Percentiles rank a stretch among this genome's conserved stretches.
phyloP scores from a whole-genome alignment of 352 stramenopile genomes.

The Phytophthora sansomeana region DNA sequence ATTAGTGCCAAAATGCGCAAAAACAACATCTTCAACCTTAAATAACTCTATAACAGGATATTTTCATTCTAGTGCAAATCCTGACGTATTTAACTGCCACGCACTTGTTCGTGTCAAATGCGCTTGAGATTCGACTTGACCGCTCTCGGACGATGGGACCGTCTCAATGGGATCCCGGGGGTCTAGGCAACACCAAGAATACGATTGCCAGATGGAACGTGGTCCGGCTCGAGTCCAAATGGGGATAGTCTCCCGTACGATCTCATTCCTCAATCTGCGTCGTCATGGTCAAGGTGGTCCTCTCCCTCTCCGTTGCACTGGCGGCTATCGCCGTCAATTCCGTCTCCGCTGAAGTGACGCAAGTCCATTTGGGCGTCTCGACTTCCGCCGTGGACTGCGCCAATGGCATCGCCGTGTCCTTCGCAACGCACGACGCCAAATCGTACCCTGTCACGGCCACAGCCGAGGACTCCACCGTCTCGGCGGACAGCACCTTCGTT shows the following conservation, averaged over 20 bases:
- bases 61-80: too few species aligned
- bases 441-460: slow-evolving; percentile 43
- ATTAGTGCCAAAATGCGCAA: neutral
- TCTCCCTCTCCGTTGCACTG: slow-evolving; percentile 20
- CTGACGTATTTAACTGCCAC: neutral
- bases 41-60: neutral
- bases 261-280: slow-evolving; percentile 36
- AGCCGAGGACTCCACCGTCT: slow-evolving; percentile 24
- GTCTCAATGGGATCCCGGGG: slow-evolving; percentile 26
- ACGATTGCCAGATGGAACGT: slow-evolving; percentile 20
- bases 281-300: slow-evolving; percentile 29
- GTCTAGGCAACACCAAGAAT: slow-evolving; percentile 9
- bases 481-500: slow-evolving; percentile 36
- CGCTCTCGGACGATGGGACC: slow-evolving; percentile 15
- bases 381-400: slow-evolving; percentile 39
- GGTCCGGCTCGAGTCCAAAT: slow-evolving; percentile 12
- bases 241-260: slow-evolving; percentile 17
- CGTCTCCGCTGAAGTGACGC: slow-evolving; percentile 45
- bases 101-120: neutral
- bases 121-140: slow-evolving; percentile 4
- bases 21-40: neutral
- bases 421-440: slow-evolving; percentile 40
- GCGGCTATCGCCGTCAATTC: slow-evolving; percentile 21
- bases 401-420: slow-evolving; percentile 52
- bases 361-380: slow-evolving; percentile 57